Evolutionary conservation across 345 rosid species (phyloP), one percentile per base, ranked within the genome.

Genomic region (Citrus reticulata): DNA sequence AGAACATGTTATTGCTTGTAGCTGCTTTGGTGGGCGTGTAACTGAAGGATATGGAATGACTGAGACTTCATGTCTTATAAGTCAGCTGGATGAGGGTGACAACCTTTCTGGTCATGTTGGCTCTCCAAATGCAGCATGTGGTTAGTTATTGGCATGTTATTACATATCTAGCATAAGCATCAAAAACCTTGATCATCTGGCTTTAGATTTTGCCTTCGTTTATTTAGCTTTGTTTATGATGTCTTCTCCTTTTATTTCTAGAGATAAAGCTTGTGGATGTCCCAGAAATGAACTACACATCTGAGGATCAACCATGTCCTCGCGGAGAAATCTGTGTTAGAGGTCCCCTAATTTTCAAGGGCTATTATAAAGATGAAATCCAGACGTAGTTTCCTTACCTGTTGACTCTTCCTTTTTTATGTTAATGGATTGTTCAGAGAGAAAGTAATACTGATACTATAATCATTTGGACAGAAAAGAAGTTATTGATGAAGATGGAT

Each of bases 281-380:
- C 79, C 93, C 93, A 30, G 98, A 96, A 80, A 96, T 94, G 99
- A 91, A 91, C 85, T 96, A 96, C 82, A 94, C 93, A 72, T 90
- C 98, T 51, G 92, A 87, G 6, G 97, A 96, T 88, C 81, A 85
- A 63, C 99, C 99, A 6, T 78, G 90, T 88, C 95, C 97, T 64
- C 98, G 98, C 6, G 99, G 99, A 6, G 98, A 96, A 85, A 96
- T 96, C 85, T 96, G 99, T 85, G 91, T 94, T 29, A 93, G 99
- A 83, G 99, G 99, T 81, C 98, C 98, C 77, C 89, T 74, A 71
- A 78, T 96, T 73, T 96, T 96, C 81, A 85, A 39, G 78, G 98
- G 99, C 77, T 94, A 96, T 83, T 83, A 85, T 81, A 96, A 94
- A 89, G 98, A 96, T 81, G 97, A 96, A 91, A 87, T 84, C 71